phyloP scores from a whole-genome alignment of 2,329 filamentous ascomycete genomes.

The Pseudopithomyces chartarum region DNA sequence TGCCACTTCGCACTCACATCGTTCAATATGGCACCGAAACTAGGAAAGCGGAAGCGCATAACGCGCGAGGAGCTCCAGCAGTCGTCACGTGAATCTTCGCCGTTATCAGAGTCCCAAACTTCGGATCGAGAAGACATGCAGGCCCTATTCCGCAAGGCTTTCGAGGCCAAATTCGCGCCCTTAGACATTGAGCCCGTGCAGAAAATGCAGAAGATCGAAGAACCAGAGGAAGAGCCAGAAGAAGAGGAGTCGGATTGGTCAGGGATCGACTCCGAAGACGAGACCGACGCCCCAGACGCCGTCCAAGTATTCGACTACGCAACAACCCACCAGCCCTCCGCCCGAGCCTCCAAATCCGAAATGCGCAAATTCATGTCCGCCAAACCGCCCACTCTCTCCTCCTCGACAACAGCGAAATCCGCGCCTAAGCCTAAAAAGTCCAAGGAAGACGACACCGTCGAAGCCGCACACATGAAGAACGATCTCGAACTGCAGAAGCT shows the following conservation, averaged over 20 bases:
- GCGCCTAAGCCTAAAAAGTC: conserved; percentile 16
- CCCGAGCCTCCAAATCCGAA: conserved; percentile 59
- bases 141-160: conserved; percentile 80
- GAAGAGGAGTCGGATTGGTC: conserved; percentile 62
- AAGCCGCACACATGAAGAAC: conserved; percentile 76
- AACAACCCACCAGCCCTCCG: conserved; percentile 18
- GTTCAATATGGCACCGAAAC: conserved; percentile 45
- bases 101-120: conserved; percentile 32
- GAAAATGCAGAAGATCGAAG: conserved; percentile 30
- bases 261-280: conserved; percentile 59
- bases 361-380: conserved; percentile 77
- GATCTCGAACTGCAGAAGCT: conserved; percentile 91
- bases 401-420: conserved; percentile 27
- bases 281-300: conserved; percentile 45
- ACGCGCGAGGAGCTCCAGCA: conserved; percentile 37
- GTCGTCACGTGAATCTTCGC: conserved; percentile 33
- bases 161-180: conserved; percentile 86
- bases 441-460: conserved; percentile 56
- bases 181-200: conserved; percentile 53
- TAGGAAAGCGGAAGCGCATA: conserved; percentile 54
- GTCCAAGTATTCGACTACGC: conserved; percentile 51
- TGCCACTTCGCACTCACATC: background rate
- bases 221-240: conserved; percentile 36
- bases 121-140: conserved; percentile 63
- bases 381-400: conserved; percentile 54